Evolutionary conservation across 805 yeast species (phyloP).

Genomic region (Yamadazyma kitorensis): DNA sequence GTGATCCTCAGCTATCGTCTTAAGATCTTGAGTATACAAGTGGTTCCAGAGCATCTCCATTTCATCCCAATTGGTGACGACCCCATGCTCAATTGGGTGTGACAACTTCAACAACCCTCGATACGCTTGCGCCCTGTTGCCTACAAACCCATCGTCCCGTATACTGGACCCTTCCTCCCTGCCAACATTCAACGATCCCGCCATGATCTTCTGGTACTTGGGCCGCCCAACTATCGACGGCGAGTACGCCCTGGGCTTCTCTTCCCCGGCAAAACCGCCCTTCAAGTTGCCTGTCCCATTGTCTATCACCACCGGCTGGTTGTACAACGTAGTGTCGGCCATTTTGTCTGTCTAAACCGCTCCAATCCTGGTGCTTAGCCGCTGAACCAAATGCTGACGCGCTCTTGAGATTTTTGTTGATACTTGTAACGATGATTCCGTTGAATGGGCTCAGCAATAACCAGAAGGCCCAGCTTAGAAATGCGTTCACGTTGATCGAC

Average conservation of each 20-base stretch:
- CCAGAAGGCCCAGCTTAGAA: constrained; percentile 64
- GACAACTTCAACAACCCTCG: constrained; percentile 72
- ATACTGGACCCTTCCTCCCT: constrained; percentile 42
- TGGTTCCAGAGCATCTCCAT: constrained; percentile 82
- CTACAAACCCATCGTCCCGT: constrained; percentile 69
- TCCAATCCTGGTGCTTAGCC: not conserved
- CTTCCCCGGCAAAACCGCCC: constrained; percentile 93
- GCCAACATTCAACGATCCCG: constrained; percentile 35
- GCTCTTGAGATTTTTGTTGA: not conserved
- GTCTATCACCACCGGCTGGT: constrained; percentile 46
- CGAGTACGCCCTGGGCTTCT: constrained; percentile 63
- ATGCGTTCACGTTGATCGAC: constrained; percentile 78
- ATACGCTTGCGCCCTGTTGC: constrained; percentile 67
- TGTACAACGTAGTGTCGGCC: constrained; percentile 22
- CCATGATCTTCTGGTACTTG: constrained; percentile 80
- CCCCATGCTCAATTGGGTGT: constrained; percentile 79
- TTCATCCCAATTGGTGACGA: constrained; percentile 78
- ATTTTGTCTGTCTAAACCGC: not conserved
- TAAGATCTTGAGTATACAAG: constrained; percentile 56
- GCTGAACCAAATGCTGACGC: not conserved
- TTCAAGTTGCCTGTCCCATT: constrained; percentile 80
- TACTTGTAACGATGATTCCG: constrained; percentile 18
- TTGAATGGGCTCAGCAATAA: constrained; percentile 50
- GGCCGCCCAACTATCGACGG: constrained; percentile 77
- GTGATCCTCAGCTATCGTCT: constrained; percentile 70